A percentile compares a stretch with the other conserved stretches of the same genome.
phyloP scores from a whole-genome alignment of 768 basidiomycete genomes.

The Heimioporus sp. region DNA sequence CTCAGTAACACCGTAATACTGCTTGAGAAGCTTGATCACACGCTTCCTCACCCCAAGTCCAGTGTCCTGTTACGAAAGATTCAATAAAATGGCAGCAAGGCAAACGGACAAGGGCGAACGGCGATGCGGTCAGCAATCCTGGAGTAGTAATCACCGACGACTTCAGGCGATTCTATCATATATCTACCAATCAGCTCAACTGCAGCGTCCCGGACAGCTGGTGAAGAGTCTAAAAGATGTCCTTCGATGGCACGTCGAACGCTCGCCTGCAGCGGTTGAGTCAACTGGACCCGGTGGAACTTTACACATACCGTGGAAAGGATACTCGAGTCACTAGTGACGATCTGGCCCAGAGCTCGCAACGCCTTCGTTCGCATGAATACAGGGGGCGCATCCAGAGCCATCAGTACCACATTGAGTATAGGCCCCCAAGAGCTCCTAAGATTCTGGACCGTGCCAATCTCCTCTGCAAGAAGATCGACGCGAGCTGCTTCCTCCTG shows the following conservation, averaged over 20 bases:
- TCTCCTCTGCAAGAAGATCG: conserved; percentile 69
- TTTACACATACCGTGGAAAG: conserved; percentile 54
- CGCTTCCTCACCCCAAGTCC: conserved; percentile 92
- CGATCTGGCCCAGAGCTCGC: conserved; percentile 83
- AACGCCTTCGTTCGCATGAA: conserved; percentile 95
- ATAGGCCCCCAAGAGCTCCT: conserved; percentile 83
- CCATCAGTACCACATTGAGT: conserved; percentile 70
- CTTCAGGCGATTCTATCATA: conserved; percentile 82
- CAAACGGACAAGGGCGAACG: conserved; percentile 44
- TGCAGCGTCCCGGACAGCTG: conserved; percentile 94
- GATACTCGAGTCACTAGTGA: conserved; percentile 84
- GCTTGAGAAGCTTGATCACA: conserved; percentile 90
- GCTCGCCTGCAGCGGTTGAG: conserved; percentile 47
- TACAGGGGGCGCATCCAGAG: conserved; percentile 83
- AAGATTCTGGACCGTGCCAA: conserved; percentile 74
- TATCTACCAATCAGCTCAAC: conserved; percentile 98
- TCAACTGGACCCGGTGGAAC: neutral
- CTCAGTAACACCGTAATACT: conserved; percentile 68
- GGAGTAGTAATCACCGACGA: conserved; percentile 87
- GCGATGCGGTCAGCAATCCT: conserved; percentile 89
- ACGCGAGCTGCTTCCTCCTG: conserved; percentile 69
- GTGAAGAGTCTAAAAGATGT: conserved; percentile 87
- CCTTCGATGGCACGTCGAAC: conserved; percentile 87
- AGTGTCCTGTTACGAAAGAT: conserved; percentile 63
- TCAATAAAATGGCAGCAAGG: neutral